A percentile compares a stretch with the other conserved stretches of the same genome.
Conservation (phyloP, 805 yeast genomes). For the Candida arabinofermentans region DNA sequence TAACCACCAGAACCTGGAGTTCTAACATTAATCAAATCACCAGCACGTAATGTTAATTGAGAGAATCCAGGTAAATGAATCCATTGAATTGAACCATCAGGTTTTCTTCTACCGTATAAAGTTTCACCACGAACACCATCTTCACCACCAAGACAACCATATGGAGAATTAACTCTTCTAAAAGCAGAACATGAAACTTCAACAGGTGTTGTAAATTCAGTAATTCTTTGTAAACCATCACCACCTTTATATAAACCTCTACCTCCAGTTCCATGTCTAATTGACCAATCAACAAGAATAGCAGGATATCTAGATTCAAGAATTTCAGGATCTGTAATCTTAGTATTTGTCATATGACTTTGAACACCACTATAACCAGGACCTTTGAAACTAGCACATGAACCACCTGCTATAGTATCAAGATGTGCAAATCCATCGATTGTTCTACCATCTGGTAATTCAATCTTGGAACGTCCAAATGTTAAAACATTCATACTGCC, state of each 20-base stretch:
- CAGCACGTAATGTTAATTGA: slow-evolving; percentile 43
- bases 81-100: slow-evolving; percentile 27
- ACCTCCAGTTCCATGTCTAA: slow-evolving; percentile 79
- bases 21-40: slow-evolving; percentile 61
- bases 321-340: slow-evolving; percentile 88
- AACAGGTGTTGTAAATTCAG: slow-evolving; percentile 70
- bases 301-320: slow-evolving; percentile 89
- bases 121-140: slow-evolving; percentile 66
- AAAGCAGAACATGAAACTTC: slow-evolving; percentile 82
- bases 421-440: slow-evolving; percentile 80
- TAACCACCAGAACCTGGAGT: slow-evolving; percentile 91
- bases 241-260: slow-evolving; percentile 72
- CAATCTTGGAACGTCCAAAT: slow-evolving; percentile 72
- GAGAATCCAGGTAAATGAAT: too few species aligned
- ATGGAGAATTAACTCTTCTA: slow-evolving; percentile 80
- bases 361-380: slow-evolving; percentile 78
- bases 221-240: slow-evolving; percentile 79
- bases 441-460: slow-evolving; percentile 46
- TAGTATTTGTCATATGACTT: slow-evolving; percentile 89
- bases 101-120: slow-evolving; percentile 26
- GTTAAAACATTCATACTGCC: slow-evolving; percentile 94
- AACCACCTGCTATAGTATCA: slow-evolving; percentile 94
- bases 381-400: slow-evolving; percentile 85
- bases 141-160: slow-evolving; percentile 80
- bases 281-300: slow-evolving; percentile 62